phyloP scores from a whole-genome alignment of 768 basidiomycete genomes.

The Suillus brevipes region DNA sequence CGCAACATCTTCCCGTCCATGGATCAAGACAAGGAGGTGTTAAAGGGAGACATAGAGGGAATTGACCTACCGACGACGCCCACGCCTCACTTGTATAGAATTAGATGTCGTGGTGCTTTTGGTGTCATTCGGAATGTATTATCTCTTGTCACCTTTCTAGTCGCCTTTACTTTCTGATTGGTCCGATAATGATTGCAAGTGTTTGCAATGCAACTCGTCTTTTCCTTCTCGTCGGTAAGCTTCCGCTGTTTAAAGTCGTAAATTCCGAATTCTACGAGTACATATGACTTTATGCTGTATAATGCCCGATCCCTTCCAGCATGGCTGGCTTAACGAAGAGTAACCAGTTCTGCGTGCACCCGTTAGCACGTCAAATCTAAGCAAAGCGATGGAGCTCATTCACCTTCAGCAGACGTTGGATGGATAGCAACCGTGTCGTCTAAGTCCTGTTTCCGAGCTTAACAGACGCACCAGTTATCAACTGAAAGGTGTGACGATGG shows the following conservation, averaged over 20 bases:
- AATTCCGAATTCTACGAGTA: not conserved
- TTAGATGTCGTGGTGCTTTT: constrained; percentile 81
- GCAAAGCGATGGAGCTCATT: constrained; percentile 21
- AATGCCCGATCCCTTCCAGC: not conserved
- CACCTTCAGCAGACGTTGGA: constrained; percentile 83
- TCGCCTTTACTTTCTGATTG: too few species aligned
- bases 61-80: constrained; percentile 43
- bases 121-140: constrained; percentile 77
- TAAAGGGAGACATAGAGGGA: constrained; percentile 45
- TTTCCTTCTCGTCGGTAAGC: not conserved
- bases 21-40: constrained; percentile 46
- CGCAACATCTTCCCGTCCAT: constrained; percentile 87
- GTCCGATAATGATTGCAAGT: too few species aligned
- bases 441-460: constrained; percentile 75
- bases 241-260: not conserved
- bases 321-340: constrained; percentile 41
- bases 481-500: not conserved
- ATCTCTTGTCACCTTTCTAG: too few species aligned
- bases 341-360: constrained; percentile 50
- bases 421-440: constrained; percentile 93
- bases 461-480: not conserved
- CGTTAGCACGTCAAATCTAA: constrained; percentile 19
- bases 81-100: constrained; percentile 35
- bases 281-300: not conserved
- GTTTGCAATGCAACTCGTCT: not conserved